Evolutionary conservation across 805 yeast genomes (phyloP).

Genomic region (Candida quercuum): DNA sequence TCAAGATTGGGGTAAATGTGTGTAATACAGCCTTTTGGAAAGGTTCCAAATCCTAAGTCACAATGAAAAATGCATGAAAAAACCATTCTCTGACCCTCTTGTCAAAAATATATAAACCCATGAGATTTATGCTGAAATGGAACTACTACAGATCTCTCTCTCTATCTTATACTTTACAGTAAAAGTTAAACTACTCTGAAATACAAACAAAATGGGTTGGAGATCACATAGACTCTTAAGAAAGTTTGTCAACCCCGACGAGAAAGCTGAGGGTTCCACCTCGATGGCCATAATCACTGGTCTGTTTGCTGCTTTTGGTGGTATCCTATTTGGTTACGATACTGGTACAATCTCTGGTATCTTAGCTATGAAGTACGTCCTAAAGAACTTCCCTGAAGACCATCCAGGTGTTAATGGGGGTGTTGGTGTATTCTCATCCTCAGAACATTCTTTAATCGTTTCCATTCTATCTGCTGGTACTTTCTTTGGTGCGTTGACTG

Average conservation of each 20-base stretch:
- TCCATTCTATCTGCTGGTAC: constrained; percentile 71
- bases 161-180: no score
- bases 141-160: no score
- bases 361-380: constrained; percentile 56
- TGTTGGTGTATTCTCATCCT: constrained; percentile 32
- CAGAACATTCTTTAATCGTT: constrained; percentile 54
- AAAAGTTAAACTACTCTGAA: no score
- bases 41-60: no score
- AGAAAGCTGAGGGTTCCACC: constrained; percentile 44
- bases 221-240: constrained; percentile 35
- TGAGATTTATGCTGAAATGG: no score
- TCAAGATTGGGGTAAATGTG: no score
- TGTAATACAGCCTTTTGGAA: no score
- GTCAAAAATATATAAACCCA: no score
- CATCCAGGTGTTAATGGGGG: constrained; percentile 28
- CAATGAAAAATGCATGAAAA: no score
- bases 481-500: constrained; percentile 58
- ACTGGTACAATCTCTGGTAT: constrained; percentile 66
- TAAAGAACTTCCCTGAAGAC: constrained; percentile 36
- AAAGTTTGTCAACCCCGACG: constrained; percentile 38
- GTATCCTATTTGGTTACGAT: constrained; percentile 63
- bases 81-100: no score
- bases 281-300: constrained; percentile 46
- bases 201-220: constrained; percentile 11
- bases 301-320: constrained; percentile 63